Percentiles rank a stretch among this genome's conserved stretches.
Conservation (phyloP, 495 filamentous ascomycete species). For the Penicillium nucicola region DNA sequence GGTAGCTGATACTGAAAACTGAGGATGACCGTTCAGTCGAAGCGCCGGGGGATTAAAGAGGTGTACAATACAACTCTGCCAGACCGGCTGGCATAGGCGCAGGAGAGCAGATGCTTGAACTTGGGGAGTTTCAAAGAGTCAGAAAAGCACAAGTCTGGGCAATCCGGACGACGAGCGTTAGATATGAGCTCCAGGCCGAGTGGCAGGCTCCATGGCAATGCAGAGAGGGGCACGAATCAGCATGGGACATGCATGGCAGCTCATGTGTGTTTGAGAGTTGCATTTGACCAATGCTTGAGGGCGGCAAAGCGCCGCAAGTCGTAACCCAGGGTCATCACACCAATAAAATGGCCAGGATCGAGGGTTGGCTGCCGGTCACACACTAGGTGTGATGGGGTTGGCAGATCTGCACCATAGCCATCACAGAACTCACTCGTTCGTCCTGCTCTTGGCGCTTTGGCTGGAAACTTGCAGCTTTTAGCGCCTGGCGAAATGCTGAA, state of each 20-base stretch:
- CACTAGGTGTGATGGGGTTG: slow-evolving; percentile 40
- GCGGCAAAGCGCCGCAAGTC: slow-evolving; percentile 37
- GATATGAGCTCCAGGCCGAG: slow-evolving; percentile 25
- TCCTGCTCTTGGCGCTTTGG: background rate
- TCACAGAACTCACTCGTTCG: slow-evolving; percentile 13
- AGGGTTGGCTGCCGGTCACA: slow-evolving; percentile 34
- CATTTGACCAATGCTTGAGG: slow-evolving; percentile 43
- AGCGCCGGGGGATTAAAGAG: slow-evolving; percentile 4
- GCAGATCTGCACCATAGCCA: slow-evolving; percentile 34
- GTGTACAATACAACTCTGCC: slow-evolving; percentile 23
- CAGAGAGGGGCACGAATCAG: slow-evolving; percentile 37
- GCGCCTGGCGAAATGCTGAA: slow-evolving; percentile 15
- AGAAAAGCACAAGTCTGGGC: slow-evolving; percentile 17
- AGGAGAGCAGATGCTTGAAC: slow-evolving; percentile 13
- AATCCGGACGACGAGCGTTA: slow-evolving; percentile 23
- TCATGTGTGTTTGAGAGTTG: slow-evolving; percentile 30
- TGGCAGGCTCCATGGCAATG: slow-evolving; percentile 13
- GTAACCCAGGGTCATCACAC: slow-evolving; percentile 20
- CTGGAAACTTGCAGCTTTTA: slow-evolving; percentile 4
- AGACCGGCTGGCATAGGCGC: slow-evolving; percentile 42
- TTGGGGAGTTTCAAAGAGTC: slow-evolving; percentile 2
- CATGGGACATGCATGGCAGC: slow-evolving; percentile 15
- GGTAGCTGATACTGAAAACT: background rate
- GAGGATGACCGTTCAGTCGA: slow-evolving; percentile 5
- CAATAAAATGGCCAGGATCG: slow-evolving; percentile 29